A percentile compares a stretch with the other conserved stretches of the same genome.
phyloP scores from a whole-genome alignment of 2,329 filamentous ascomycete species.

The Calonectria pseudoreteaudii region DNA sequence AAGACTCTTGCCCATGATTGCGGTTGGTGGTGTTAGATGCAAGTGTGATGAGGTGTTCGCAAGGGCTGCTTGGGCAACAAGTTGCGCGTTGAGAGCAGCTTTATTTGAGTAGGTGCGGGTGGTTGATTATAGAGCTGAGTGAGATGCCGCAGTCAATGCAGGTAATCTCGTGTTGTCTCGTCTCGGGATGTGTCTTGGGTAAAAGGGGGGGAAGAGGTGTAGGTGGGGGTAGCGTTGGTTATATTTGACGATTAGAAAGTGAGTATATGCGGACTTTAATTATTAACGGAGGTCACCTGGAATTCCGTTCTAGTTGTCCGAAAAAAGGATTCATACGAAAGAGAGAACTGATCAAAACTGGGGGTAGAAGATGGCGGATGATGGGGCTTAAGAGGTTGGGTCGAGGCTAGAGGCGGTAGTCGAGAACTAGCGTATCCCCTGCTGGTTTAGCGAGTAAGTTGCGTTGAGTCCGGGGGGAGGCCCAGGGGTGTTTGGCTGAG shows the following conservation, averaged over 20 bases:
- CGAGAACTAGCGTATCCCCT: not conserved
- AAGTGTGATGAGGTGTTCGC: not conserved
- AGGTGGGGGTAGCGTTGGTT: not conserved
- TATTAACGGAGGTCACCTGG: constrained; percentile 41
- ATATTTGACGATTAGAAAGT: constrained; percentile 33
- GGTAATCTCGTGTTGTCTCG: constrained; percentile 29
- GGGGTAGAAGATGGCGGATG: constrained; percentile 34
- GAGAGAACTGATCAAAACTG: constrained; percentile 40
- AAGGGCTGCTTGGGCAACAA: constrained; percentile 19
- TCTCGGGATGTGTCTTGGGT: constrained; percentile 20
- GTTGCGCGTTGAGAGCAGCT: constrained; percentile 32
- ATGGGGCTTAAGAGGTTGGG: constrained; percentile 9
- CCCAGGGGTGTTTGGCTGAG: not conserved
- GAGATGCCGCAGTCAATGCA: constrained; percentile 39
- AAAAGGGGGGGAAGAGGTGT: constrained; percentile 34
- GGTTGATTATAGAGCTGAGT: constrained; percentile 29
- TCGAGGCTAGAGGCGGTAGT: constrained; percentile 1
- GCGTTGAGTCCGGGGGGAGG: constrained; percentile 1
- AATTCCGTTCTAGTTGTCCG: constrained; percentile 42
- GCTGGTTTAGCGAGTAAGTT: not conserved
- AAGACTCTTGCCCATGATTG: constrained; percentile 62
- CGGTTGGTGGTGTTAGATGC: constrained; percentile 23
- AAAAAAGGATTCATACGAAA: constrained; percentile 42
- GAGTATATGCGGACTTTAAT: constrained; percentile 38
- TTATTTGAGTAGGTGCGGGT: constrained; percentile 8